Evolutionary conservation across 441 rosid species (phyloP), one percentile per base, ranked within the genome.

Genomic region (Adansonia gregorii): DNA sequence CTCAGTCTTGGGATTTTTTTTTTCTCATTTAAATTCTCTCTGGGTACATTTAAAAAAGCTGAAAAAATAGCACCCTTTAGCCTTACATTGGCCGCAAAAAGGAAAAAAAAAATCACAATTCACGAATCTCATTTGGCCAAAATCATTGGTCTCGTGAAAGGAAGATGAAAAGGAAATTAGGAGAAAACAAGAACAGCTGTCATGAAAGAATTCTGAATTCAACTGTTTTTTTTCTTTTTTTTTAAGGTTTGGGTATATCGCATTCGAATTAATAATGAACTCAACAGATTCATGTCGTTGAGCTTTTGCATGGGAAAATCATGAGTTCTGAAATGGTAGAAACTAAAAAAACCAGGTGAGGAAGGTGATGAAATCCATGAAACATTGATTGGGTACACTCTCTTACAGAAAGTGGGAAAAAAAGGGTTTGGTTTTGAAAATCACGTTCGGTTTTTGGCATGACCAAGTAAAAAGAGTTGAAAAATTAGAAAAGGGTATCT

Each of bases 291-390:
- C 27, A 24, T 24, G 1, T 24, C 27, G 27, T 24, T 24, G 27
- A 24, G 27, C 27, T 24, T 68, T 11, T 68, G 67, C 76, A 73
- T 73, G 67, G 76, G 76, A 58, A 56, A 19, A 39, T 8, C 76
- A 20, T 56, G 66, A 72, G 12, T 35, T 54, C 8, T 59, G 67
- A 39, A 60, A 60, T 43, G 15, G 49, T 0, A 66, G 49, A 41
- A 5, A 2, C 31, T 8, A 0, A 19, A 67, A 45, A 19, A 19
- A 1, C 27, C 39, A 45, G 15, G 56, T 46, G 59, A 10, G 73
- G 73, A 46, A 45, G 43, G 22, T 60, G 69, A 74, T 45, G 55
- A 74, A 74, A 20, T 46, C 58, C 59, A 74, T 60, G 69, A 74
- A 74, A 60, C 24, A 74, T 46, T 74, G 69, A 60, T 74, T 46